Evolutionary conservation across 1,139 yeast genomes (phyloP).

Genomic region (Yamadazyma triangularis): DNA sequence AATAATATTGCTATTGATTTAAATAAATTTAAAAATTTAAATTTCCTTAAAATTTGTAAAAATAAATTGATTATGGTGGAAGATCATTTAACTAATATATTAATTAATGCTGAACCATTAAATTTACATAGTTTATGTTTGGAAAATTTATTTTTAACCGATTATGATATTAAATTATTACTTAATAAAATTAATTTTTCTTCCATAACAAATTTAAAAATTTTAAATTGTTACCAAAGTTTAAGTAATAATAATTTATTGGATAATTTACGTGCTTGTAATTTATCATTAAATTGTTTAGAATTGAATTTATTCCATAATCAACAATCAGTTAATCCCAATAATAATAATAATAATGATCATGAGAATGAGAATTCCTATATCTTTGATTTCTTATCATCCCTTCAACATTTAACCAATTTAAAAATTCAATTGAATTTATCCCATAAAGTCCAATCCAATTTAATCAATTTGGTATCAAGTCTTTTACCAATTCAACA

Average conservation of each 20-base stretch:
- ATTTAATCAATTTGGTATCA: slow-evolving; percentile 7
- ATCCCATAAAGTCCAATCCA: slow-evolving; percentile 11
- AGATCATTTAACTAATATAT: slow-evolving; percentile 10
- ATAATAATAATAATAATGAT: too few species aligned
- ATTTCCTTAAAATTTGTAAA: slow-evolving; percentile 14
- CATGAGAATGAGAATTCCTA: slow-evolving; percentile 14
- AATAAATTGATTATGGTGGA: slow-evolving; percentile 12
- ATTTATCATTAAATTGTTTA: slow-evolving; percentile 7
- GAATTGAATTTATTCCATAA: slow-evolving; percentile 16
- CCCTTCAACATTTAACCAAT: slow-evolving; percentile 6
- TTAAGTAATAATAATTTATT: slow-evolving; percentile 2
- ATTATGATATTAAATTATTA: slow-evolving; percentile 12
- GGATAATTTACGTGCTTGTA: not conserved
- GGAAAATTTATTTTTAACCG: slow-evolving; percentile 14
- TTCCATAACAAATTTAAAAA: slow-evolving; percentile 14
- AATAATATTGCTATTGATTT: slow-evolving; percentile 12
- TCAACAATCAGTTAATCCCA: too few species aligned
- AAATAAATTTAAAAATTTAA: slow-evolving; percentile 12
- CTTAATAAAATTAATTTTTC: slow-evolving; percentile 10
- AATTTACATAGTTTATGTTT: slow-evolving; percentile 11
- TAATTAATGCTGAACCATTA: slow-evolving; percentile 8
- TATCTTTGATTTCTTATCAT: slow-evolving; percentile 9
- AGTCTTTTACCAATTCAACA: slow-evolving; percentile 1
- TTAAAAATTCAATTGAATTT: slow-evolving; percentile 14
- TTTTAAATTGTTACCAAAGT: slow-evolving; percentile 18